These are phyloP conservation scores for Xylariaceae sp. DNA, from an alignment of 2,329 filamentous ascomycete species.

Conservation along the genomic window DNA sequence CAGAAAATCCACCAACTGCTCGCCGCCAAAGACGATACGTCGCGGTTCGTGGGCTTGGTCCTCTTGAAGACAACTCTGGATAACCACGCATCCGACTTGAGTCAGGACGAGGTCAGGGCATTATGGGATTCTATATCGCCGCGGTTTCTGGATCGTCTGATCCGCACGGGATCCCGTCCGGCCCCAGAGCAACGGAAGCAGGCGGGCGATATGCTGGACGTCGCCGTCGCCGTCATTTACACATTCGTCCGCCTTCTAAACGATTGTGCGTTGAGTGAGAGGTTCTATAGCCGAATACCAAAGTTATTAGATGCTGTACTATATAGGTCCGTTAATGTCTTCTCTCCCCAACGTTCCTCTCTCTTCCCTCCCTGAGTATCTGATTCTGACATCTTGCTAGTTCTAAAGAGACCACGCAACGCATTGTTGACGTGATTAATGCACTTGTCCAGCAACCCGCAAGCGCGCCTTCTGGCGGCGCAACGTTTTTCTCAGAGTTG, in stretches of 20 bases:
- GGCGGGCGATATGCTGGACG: conserved; percentile 54
- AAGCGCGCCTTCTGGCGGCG: conserved; percentile 38
- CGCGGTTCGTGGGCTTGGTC: conserved; percentile 62
- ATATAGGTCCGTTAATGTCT: conserved; percentile 29
- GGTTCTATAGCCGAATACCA: conserved; percentile 48
- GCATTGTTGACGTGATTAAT: conserved; percentile 53
- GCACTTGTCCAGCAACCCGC: conserved; percentile 47
- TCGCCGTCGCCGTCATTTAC: conserved; percentile 58
- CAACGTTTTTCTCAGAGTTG: conserved; percentile 33
- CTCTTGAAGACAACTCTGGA: conserved; percentile 62
- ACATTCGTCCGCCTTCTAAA: conserved; percentile 56
- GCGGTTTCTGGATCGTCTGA: conserved; percentile 59
- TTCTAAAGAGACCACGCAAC: conserved; percentile 46
- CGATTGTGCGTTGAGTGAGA: conserved; percentile 37
- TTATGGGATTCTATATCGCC: conserved; percentile 57
- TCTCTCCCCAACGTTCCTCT: too few relatives aligned
- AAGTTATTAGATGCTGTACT: conserved; percentile 48
- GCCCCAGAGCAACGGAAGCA: conserved; percentile 37
- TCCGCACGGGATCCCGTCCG: conserved; percentile 45
- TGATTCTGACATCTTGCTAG: conserved; percentile 28
- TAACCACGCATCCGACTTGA: conserved; percentile 45
- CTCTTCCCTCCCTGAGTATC: background rate
- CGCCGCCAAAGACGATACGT: conserved; percentile 58
- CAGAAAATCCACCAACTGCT: conserved; percentile 52
- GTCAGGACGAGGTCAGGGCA: conserved; percentile 38